Evolutionary conservation across 2,329 filamentous ascomycete species (phyloP), one percentile per base, ranked within the genome.

Genomic region (Alternaria arbusti): DNA sequence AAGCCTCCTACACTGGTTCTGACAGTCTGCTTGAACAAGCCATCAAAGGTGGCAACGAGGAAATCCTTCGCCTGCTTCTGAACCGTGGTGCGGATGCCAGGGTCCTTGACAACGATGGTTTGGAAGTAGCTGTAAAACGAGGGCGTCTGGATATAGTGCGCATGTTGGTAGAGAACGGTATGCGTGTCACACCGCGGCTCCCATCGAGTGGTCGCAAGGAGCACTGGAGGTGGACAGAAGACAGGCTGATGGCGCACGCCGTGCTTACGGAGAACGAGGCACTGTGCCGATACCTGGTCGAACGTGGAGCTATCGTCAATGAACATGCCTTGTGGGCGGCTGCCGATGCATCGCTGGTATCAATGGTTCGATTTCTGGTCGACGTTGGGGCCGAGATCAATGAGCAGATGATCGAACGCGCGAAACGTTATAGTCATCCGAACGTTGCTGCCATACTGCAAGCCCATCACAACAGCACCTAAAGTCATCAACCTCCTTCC

Each of bases 101-200:
- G 15, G 17, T 40, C n/a, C 36, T 36, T 23, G 28, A 56, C 40
- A 8, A 57, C 36, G 59, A 44, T 46, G 11, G 40, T 12, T 26
- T 65, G 17, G 36, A 26, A 47, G 20, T 44, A n/a, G 54, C 54
- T 22, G 55, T 51, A 22, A 45, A 23, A 20, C 25, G 13, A 26
- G 59, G 59, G 12, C 50, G 50, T 23, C 23, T 63, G 23, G 61
- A 64, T 25, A 66, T 64, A 50, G 51, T 63, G 4, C 55, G 43
- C 7, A 63, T 64, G 28, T 23, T 66, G 28, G 40, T 58, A 6
- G 56, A 64, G 22, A 22, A 57, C 25, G 52, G 51, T 12, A 60
- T 51, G 11, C 25, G 54, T 9, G 57, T 59, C 10, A 59, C 25
- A 13, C 20, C 12, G 17, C 22, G 22, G 50, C 32, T 25, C 13